phyloP scores from a whole-genome alignment of 768 basidiomycete genomes.

The Russula lepida region DNA sequence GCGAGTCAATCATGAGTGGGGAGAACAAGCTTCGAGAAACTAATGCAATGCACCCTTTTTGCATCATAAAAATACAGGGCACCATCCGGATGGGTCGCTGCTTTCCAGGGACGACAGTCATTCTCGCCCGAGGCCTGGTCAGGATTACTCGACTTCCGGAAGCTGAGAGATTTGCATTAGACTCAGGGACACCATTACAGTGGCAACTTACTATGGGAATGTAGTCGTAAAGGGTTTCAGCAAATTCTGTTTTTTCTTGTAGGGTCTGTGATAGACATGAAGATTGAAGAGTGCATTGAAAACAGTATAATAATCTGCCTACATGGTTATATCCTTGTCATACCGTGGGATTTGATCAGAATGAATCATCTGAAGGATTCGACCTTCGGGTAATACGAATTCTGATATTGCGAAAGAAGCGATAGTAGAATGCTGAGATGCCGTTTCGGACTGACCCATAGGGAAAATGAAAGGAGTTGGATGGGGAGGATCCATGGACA shows the following conservation, averaged over 20 bases:
- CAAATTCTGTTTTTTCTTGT: neutral
- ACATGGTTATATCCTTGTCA: neutral
- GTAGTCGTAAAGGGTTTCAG: neutral
- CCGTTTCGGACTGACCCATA: neutral
- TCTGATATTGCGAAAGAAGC: neutral
- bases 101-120: conserved; percentile 31
- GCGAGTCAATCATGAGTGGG: neutral
- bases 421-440: too few relatives aligned
- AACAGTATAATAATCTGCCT: neutral
- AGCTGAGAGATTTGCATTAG: neutral
- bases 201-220: conserved; percentile 1
- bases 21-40: neutral
- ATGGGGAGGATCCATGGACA: neutral
- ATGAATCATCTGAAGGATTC: neutral
- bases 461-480: neutral
- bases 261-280: neutral
- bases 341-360: conserved; percentile 15
- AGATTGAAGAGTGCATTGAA: neutral
- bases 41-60: conserved; percentile 32
- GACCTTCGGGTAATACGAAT: neutral
- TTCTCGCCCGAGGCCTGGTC: neutral
- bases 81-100: conserved; percentile 52
- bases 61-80: conserved; percentile 46
- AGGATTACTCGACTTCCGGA: neutral
- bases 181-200: neutral